phyloP scores from a whole-genome alignment of 495 filamentous ascomycete genomes.

The Aspergillus carlsbadensis region DNA sequence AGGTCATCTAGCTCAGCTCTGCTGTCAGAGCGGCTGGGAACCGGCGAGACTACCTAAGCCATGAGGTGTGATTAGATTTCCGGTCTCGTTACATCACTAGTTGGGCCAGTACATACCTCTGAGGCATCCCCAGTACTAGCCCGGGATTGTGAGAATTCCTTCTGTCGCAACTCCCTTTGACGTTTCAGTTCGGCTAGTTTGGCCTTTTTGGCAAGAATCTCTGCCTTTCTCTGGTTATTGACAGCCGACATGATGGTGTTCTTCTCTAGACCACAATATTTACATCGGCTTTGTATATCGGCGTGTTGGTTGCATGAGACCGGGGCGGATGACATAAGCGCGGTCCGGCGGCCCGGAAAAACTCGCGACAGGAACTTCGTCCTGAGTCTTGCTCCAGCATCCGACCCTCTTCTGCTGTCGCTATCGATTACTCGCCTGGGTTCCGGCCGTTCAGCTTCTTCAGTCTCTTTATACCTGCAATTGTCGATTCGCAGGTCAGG shows the following conservation, averaged over 20 bases:
- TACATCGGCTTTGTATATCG: constrained; percentile 13
- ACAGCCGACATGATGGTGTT: constrained; percentile 52
- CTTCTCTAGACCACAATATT: constrained; percentile 23
- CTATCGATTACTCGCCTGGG: constrained; percentile 24
- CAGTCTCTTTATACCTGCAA: constrained; percentile 23
- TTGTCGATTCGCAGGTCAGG: constrained; percentile 27
- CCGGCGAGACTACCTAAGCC: constrained; percentile 63
- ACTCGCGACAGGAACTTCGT: constrained; percentile 52
- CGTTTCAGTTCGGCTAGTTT: constrained; percentile 94
- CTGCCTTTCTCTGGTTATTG: constrained; percentile 75
- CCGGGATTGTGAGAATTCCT: constrained; percentile 63
- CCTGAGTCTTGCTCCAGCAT: constrained; percentile 27
- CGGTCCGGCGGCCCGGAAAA: constrained; percentile 49
- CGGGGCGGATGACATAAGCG: constrained; percentile 47
- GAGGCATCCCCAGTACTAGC: constrained; percentile 61
- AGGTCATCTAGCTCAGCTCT: constrained; percentile 80
- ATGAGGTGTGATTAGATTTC: background rate
- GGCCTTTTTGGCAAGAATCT: constrained; percentile 90
- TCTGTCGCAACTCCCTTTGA: constrained; percentile 77
- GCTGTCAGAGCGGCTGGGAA: constrained; percentile 65
- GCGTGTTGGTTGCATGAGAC: constrained; percentile 6
- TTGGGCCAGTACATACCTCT: constrained; percentile 40
- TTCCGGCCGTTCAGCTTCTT: constrained; percentile 25
- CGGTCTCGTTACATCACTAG: background rate
- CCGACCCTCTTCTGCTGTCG: constrained; percentile 18